Evolutionary conservation across 352 stramenopile species (phyloP).

Genomic region (Phytophthora tubulina): DNA sequence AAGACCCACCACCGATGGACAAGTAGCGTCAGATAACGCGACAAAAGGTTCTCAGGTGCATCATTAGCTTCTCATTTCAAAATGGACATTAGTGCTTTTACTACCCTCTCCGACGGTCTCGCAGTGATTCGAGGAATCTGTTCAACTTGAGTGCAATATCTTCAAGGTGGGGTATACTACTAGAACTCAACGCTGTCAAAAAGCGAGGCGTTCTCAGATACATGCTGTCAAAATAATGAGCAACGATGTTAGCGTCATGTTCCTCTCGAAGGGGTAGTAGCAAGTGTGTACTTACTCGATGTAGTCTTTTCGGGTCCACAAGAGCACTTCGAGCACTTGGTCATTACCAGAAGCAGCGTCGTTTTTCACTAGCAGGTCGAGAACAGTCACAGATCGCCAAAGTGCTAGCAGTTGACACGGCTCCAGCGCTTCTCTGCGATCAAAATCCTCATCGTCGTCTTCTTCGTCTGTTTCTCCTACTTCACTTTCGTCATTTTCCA

Average conservation of each 20-base stretch:
- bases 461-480: slow-evolving; percentile 8
- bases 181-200: slow-evolving; percentile 31
- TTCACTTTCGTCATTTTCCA: slow-evolving; percentile 1
- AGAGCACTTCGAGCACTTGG: slow-evolving; percentile 40
- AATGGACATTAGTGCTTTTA: slow-evolving; percentile 1
- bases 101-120: slow-evolving; percentile 25
- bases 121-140: slow-evolving; percentile 45
- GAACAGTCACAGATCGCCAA: slow-evolving; percentile 54
- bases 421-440: slow-evolving; percentile 23
- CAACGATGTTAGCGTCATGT: slow-evolving; percentile 7
- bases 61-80: background rate
- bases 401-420: slow-evolving; percentile 43
- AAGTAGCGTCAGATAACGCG: slow-evolving; percentile 16
- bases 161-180: slow-evolving; percentile 39
- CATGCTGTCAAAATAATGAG: slow-evolving; percentile 42
- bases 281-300: slow-evolving; percentile 50
- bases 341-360: slow-evolving; percentile 14
- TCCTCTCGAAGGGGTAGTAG: background rate
- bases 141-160: slow-evolving; percentile 40
- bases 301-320: slow-evolving; percentile 49
- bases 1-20: slow-evolving; percentile 61
- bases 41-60: background rate
- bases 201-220: slow-evolving; percentile 56
- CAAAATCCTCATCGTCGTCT: slow-evolving; percentile 12
- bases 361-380: slow-evolving; percentile 48